A percentile compares a stretch with the other conserved stretches of the same genome.
Conservation (phyloP, 1,284 basidiomycete species). For the Cutaneotrichosporon cutaneum region DNA sequence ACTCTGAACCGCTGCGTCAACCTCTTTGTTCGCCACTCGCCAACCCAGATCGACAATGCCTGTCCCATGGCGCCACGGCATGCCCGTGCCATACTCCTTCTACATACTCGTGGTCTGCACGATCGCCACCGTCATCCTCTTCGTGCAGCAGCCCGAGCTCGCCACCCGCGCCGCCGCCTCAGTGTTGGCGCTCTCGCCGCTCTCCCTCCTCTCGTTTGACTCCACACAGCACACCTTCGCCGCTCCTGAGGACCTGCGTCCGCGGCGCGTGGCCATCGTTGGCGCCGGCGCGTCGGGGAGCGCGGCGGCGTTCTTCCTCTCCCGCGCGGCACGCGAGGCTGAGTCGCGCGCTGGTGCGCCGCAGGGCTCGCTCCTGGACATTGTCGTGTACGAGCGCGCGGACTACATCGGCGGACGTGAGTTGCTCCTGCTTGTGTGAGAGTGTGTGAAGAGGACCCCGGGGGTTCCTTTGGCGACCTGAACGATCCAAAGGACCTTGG, state of each 20-base stretch:
- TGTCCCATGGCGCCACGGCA: not conserved
- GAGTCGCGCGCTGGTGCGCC: slow-evolving; percentile 61
- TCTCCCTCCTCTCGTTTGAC: not conserved
- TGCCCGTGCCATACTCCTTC: not conserved
- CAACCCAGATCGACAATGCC: not conserved
- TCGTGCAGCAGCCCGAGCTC: slow-evolving; percentile 6
- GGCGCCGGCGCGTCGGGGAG: slow-evolving; percentile 84
- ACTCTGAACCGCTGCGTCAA: too few relatives aligned
- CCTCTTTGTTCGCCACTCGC: not conserved
- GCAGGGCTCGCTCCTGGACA: slow-evolving; percentile 60
- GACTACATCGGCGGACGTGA: slow-evolving; percentile 77
- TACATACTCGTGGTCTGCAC: slow-evolving; percentile 1
- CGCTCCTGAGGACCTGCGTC: not conserved
- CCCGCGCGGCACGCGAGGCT: slow-evolving; percentile 59
- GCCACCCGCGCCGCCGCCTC: not conserved
- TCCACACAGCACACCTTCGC: not conserved
- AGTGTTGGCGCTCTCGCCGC: not conserved
- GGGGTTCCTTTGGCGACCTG: too few relatives aligned
- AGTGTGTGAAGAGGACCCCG: too few relatives aligned
- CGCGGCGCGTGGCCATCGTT: slow-evolving; percentile 66
- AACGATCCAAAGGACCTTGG: too few relatives aligned
- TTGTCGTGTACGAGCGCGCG: slow-evolving; percentile 78
- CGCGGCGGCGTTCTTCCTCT: slow-evolving; percentile 82
- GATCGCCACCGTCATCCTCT: slow-evolving; percentile 2
- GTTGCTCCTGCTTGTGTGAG: slow-evolving; percentile 43